These are phyloP conservation scores for Cordyceps pruinosa DNA, from an alignment of 2,329 filamentous ascomycete species.

Conservation along the genomic window DNA sequence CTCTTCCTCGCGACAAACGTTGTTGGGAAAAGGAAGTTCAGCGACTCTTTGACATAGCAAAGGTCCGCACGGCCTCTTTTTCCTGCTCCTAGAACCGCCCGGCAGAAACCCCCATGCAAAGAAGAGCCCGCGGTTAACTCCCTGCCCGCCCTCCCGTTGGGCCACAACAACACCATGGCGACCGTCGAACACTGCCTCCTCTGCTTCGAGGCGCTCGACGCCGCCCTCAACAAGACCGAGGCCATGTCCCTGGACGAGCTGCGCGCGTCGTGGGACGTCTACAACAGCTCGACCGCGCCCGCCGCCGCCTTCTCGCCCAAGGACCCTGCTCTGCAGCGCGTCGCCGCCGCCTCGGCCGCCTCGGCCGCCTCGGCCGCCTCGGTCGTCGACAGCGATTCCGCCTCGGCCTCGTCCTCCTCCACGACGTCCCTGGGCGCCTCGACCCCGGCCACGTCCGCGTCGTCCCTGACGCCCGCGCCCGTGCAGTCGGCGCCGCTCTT, in stretches of 20 bases:
- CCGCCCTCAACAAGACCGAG: constrained; percentile 64
- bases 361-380: no score
- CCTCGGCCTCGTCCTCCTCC: constrained; percentile 31
- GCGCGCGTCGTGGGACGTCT: constrained; percentile 55
- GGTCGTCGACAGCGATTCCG: constrained; percentile 19
- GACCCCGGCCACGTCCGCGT: constrained; percentile 37
- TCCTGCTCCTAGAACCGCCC: not conserved
- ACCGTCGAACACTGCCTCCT: constrained; percentile 78
- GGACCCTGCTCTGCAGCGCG: constrained; percentile 36
- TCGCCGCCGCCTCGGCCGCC: constrained; percentile 23
- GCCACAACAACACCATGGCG: constrained; percentile 62
- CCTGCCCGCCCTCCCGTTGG: not conserved
- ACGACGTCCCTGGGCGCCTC: constrained; percentile 28
- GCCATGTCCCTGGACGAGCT: constrained; percentile 62
- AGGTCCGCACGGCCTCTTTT: not conserved
- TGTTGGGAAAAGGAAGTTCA: not conserved
- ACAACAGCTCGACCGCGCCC: constrained; percentile 18
- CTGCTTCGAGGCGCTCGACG: constrained; percentile 82
- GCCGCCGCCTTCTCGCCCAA: constrained; percentile 22
- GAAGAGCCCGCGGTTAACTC: not conserved
- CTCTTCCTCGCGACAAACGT: not conserved
- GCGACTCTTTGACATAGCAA: not conserved
- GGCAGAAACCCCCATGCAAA: no score
- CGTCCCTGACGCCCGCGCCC: constrained; percentile 21
- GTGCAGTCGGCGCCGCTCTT: constrained; percentile 66